These are phyloP conservation scores for Rosa chinensis DNA, from an alignment of 306 rosid genomes.

Conservation along the genomic window DNA sequence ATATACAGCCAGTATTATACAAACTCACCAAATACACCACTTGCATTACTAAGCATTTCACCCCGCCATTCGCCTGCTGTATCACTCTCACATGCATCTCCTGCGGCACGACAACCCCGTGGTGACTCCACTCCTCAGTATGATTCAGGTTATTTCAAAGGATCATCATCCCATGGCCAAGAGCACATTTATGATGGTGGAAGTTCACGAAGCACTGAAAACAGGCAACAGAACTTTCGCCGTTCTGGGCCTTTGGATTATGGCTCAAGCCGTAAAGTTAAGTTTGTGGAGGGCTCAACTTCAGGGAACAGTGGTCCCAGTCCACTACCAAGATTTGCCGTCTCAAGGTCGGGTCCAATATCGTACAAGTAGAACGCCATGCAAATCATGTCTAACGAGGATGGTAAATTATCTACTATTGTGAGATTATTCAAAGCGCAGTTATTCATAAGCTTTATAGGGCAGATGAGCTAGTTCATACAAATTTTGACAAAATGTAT, in stretches of 20 bases:
- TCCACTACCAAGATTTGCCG: conserved; percentile 95
- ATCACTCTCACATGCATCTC: conserved; percentile 73
- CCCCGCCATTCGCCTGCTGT: conserved; percentile 84
- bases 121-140: conserved; percentile 76
- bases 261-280: conserved; percentile 63
- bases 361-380: conserved; percentile 67
- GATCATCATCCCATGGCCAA: conserved; percentile 65
- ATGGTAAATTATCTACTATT: conserved; percentile 40
- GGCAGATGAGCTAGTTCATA: conserved; percentile 33
- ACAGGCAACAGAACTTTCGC: conserved; percentile 53
- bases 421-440: not conserved
- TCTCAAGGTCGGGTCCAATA: conserved; percentile 94
- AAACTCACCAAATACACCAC: conserved; percentile 60
- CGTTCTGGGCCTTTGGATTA: conserved; percentile 97
- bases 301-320: conserved; percentile 90
- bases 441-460: not conserved
- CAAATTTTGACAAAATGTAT: conserved; percentile 40
- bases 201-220: conserved; percentile 49
- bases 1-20: conserved; percentile 89
- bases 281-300: conserved; percentile 69
- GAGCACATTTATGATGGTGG: conserved; percentile 53
- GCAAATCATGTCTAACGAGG: conserved; percentile 8
- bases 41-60: conserved; percentile 66
- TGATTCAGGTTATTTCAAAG: conserved; percentile 71
- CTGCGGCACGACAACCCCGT: conserved; percentile 58